phyloP scores from a whole-genome alignment of 441 rosid species.

The Pelargonium cotyledonis region DNA sequence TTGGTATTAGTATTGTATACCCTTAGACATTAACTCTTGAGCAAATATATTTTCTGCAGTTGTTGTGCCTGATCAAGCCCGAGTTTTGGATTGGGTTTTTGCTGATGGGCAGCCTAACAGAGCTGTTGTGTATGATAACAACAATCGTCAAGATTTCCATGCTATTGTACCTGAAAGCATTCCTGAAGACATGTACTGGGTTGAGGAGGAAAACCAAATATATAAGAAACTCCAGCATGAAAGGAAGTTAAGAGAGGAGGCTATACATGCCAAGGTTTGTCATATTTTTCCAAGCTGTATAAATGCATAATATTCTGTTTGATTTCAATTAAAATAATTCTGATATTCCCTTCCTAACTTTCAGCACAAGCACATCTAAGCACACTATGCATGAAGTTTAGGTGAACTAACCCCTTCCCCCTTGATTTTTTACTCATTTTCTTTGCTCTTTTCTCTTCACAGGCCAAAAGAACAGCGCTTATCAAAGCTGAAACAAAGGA shows the following conservation, averaged over 20 bases:
- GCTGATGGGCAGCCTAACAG: slow-evolving; percentile 80
- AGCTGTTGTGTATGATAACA: slow-evolving; percentile 74
- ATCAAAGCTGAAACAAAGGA: slow-evolving; percentile 77
- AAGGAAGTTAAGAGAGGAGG: slow-evolving; percentile 66
- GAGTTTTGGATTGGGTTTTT: slow-evolving; percentile 86
- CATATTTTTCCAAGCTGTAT: neutral
- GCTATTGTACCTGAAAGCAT: slow-evolving; percentile 49
- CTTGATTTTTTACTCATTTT: slow-evolving; percentile 12
- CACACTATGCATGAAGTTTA: slow-evolving; percentile 2
- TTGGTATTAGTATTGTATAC: slow-evolving; percentile 14
- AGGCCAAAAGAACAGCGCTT: slow-evolving; percentile 62
- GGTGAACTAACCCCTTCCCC: neutral
- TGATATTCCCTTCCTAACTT: neutral
- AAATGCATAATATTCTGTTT: neutral
- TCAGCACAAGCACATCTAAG: slow-evolving; percentile 4
- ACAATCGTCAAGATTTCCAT: slow-evolving; percentile 66
- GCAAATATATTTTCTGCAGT: slow-evolving; percentile 42
- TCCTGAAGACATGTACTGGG: slow-evolving; percentile 61
- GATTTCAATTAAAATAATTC: neutral
- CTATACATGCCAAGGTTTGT: slow-evolving; percentile 66
- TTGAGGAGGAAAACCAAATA: slow-evolving; percentile 60
- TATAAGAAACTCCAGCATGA: slow-evolving; percentile 61
- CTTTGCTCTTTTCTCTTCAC: slow-evolving; percentile 22
- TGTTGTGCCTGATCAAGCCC: slow-evolving; percentile 51
- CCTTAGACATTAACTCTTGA: slow-evolving; percentile 12